Evolutionary conservation across 805 yeast species (phyloP).

Genomic region (Starmerella bacillaris): DNA sequence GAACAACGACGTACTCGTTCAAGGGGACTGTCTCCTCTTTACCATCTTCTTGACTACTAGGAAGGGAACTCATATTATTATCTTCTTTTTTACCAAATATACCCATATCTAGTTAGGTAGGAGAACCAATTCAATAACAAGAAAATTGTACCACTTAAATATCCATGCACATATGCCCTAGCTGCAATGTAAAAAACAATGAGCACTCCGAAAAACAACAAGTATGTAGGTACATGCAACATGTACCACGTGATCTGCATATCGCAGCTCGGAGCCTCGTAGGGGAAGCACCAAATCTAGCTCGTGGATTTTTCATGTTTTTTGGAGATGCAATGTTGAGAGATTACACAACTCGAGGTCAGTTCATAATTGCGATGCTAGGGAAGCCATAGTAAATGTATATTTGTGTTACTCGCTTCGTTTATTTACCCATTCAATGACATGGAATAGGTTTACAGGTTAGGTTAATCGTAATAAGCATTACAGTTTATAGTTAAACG

Average conservation of each 20-base stretch:
- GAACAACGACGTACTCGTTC: constrained; percentile 11
- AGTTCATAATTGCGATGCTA: no score
- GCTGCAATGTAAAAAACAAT: not conserved
- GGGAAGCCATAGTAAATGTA: no score
- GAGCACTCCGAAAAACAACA: constrained; percentile 1
- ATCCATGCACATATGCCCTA: not conserved
- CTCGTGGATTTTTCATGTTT: no score
- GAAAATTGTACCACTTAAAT: not conserved
- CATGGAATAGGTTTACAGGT: no score
- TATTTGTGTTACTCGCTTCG: no score
- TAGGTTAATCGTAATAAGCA: no score
- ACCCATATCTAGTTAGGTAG: not conserved
- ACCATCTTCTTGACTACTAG: constrained; percentile 1
- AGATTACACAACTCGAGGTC: no score
- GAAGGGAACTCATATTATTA: not conserved
- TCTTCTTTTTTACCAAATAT: constrained; percentile 1
- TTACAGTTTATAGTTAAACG: no score
- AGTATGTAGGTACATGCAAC: not conserved
- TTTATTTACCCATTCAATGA: no score
- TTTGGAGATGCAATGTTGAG: no score
- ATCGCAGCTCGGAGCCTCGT: no score
- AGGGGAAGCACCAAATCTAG: no score
- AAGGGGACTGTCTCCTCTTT: constrained; percentile 9
- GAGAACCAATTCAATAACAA: not conserved
- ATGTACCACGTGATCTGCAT: not conserved